phyloP scores from a whole-genome alignment of 176 grass and related monocot genomes.

The Hyparrhenia diplandra region DNA sequence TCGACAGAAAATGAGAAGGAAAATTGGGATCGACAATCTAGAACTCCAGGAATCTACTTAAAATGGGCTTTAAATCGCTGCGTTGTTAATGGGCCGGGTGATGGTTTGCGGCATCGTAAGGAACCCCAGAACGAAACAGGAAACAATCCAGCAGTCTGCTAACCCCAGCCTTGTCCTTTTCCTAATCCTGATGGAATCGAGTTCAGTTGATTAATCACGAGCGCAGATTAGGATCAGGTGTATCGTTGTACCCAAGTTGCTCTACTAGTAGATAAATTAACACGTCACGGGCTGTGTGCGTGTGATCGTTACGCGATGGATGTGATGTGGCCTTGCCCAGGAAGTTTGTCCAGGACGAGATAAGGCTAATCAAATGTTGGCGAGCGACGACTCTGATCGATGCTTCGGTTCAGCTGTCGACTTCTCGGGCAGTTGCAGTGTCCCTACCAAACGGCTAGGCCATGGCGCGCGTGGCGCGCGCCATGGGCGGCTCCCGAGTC shows the following conservation, averaged over 20 bases:
- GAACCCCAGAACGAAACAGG: not conserved
- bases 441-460: not conserved
- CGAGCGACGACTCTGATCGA: not conserved
- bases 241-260: not conserved
- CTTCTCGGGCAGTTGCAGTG: conserved; percentile 3
- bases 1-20: too few relatives aligned
- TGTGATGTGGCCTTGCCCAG: not conserved
- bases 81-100: not conserved
- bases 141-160: not conserved
- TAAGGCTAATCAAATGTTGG: conserved; percentile 1
- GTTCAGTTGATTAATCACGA: not conserved
- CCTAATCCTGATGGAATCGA: not conserved
- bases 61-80: not conserved
- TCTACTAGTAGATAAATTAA: not conserved
- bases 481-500: not conserved
- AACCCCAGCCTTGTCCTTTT: not conserved
- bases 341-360: conserved; percentile 12
- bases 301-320: not conserved
- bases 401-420: conserved; percentile 27
- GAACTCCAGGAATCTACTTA: not conserved
- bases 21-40: too few relatives aligned
- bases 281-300: not conserved
- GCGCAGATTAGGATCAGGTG: not conserved
- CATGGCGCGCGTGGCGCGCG: too few relatives aligned
- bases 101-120: too few relatives aligned